These are phyloP conservation scores for Cyberlindnera lachancei DNA, from an alignment of 805 yeast species.

Conservation along the genomic window DNA sequence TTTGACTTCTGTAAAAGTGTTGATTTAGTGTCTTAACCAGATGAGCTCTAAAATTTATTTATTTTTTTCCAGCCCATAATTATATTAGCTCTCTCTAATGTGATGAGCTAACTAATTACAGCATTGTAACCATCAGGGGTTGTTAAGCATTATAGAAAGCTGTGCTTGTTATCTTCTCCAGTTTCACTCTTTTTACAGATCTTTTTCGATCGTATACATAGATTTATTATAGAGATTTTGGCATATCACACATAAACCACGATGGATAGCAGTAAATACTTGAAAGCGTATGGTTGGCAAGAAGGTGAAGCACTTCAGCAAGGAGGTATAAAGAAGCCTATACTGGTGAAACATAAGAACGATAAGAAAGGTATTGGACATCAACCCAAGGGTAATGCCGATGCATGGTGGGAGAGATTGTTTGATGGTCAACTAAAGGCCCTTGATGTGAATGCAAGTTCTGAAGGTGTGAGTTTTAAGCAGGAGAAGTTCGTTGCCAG, in stretches of 20 bases:
- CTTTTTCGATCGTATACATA: too few relatives aligned
- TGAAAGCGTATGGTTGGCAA: constrained; percentile 80
- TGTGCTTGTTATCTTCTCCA: too few relatives aligned
- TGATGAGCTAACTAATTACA: too few relatives aligned
- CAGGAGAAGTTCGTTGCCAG: constrained; percentile 44
- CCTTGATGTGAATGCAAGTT: constrained; percentile 45
- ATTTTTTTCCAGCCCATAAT: too few relatives aligned
- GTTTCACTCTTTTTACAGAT: too few relatives aligned
- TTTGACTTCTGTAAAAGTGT: not conserved
- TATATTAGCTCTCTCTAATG: too few relatives aligned
- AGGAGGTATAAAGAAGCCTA: constrained; percentile 81
- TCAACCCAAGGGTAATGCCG: constrained; percentile 46
- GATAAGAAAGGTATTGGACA: constrained; percentile 90
- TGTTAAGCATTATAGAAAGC: too few relatives aligned
- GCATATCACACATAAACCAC: too few relatives aligned
- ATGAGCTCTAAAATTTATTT: not conserved
- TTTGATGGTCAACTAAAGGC: constrained; percentile 89
- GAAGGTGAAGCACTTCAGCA: constrained; percentile 79
- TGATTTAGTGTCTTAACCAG: not conserved
- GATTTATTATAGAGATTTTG: too few relatives aligned
- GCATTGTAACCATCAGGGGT: too few relatives aligned
- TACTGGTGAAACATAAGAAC: constrained; percentile 82
- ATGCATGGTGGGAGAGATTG: constrained; percentile 95
- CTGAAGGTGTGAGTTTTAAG: constrained; percentile 38
- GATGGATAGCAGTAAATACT: constrained; percentile 73